Evolutionary conservation across 805 yeast genomes (phyloP).

Genomic region (Zygosaccharomyces rouxii): DNA sequence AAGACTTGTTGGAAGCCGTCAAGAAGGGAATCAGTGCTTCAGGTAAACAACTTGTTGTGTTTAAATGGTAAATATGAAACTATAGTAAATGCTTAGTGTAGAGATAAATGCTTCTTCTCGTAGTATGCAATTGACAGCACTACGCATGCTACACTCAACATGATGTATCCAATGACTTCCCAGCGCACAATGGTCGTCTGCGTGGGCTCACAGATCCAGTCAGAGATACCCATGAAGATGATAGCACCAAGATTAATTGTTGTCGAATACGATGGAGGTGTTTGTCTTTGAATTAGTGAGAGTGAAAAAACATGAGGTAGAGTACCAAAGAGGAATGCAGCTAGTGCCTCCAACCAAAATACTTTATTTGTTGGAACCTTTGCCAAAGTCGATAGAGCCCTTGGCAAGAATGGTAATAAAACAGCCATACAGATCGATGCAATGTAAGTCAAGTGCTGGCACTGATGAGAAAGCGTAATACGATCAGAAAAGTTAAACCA

Average conservation of each 20-base stretch:
- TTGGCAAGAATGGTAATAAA: constrained; percentile 24
- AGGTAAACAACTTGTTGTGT: constrained; percentile 31
- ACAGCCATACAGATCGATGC: constrained; percentile 21
- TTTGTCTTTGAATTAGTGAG: constrained; percentile 22
- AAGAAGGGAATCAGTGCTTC: constrained; percentile 40
- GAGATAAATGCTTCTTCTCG: constrained; percentile 12
- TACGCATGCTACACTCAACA: constrained; percentile 25
- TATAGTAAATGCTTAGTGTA: constrained; percentile 2
- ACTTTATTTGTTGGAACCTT: constrained; percentile 12
- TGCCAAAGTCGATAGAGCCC: constrained; percentile 10
- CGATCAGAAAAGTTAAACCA: constrained; percentile 23
- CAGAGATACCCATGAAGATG: constrained; percentile 28
- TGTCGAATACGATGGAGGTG: constrained; percentile 28
- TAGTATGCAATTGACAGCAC: constrained; percentile 20
- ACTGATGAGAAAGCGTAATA: constrained; percentile 15
- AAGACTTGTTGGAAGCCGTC: constrained; percentile 41
- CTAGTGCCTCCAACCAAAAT: constrained; percentile 20
- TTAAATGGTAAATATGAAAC: constrained; percentile 26
- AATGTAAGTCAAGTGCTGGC: constrained; percentile 20
- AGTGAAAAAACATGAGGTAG: constrained; percentile 25
- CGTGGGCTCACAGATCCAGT: constrained; percentile 30
- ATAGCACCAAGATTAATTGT: constrained; percentile 30
- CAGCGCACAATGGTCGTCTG: constrained; percentile 31
- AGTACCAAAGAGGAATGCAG: constrained; percentile 24
- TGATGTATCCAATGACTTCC: constrained; percentile 33